Conservation (phyloP, 1,139 yeast genomes). For the Lodderomyces theae region DNA sequence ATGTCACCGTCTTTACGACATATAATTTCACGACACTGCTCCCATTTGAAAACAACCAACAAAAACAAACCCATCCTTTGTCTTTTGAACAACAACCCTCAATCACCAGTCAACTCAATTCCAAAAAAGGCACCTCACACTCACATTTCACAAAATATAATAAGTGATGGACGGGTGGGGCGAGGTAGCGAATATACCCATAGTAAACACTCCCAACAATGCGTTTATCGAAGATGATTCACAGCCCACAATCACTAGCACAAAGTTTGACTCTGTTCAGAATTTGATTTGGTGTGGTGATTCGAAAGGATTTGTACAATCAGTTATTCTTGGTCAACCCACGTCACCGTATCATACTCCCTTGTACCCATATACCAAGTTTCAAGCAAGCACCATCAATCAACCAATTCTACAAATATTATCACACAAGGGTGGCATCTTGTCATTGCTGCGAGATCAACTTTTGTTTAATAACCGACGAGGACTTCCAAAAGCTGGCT, state of each 20-base stretch:
- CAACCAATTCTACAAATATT: slow-evolving; percentile 49
- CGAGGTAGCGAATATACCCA: slow-evolving; percentile 25
- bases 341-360: slow-evolving; percentile 20
- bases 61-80: no score
- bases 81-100: no score
- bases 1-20: no score
- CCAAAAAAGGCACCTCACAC: background rate
- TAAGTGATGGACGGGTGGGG: slow-evolving; percentile 40
- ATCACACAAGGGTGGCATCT: slow-evolving; percentile 55
- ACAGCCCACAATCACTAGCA: slow-evolving; percentile 22
- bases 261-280: slow-evolving; percentile 64
- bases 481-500: slow-evolving; percentile 47
- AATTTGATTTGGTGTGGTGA: slow-evolving; percentile 91
- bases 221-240: slow-evolving; percentile 7
- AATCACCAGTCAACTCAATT: no score
- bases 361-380: slow-evolving; percentile 50
- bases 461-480: slow-evolving; percentile 56
- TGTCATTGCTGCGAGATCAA: slow-evolving; percentile 53
- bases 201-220: slow-evolving; percentile 5
- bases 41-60: background rate
- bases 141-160: background rate
- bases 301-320: slow-evolving; percentile 35
- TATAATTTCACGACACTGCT: no score
- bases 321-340: slow-evolving; percentile 25
- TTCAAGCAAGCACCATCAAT: slow-evolving; percentile 39